Percentiles rank a stretch among this genome's conserved stretches.
These are phyloP conservation scores for Trichoderma sp. DNA, from an alignment of 2,329 filamentous ascomycete species.

Conservation along the genomic window DNA sequence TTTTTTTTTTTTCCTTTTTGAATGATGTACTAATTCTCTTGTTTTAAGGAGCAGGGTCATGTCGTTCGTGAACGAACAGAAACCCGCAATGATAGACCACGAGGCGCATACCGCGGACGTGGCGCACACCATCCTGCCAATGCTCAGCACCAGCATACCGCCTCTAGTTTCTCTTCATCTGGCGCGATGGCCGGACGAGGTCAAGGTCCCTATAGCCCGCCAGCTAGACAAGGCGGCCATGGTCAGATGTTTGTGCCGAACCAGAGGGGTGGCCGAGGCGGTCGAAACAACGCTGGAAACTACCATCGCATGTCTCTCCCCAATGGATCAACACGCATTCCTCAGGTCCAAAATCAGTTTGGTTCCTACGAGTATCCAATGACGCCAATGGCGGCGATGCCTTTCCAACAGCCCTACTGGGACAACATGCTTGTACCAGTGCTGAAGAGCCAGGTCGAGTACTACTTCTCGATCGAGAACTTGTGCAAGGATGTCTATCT, in stretches of 20 bases:
- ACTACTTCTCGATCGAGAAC: constrained; percentile 97
- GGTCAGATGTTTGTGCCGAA: constrained; percentile 39
- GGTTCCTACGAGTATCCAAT: constrained; percentile 44
- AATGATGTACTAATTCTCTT: constrained; percentile 20
- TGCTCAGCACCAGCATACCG: constrained; percentile 39
- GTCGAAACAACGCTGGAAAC: constrained; percentile 38
- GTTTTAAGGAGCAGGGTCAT: constrained; percentile 34
- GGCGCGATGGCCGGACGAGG: constrained; percentile 39
- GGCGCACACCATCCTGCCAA: constrained; percentile 46
- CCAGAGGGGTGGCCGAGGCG: constrained; percentile 40
- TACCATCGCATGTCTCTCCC: constrained; percentile 46
- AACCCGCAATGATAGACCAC: constrained; percentile 44
- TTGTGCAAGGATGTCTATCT: constrained; percentile 90
- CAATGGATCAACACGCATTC: constrained; percentile 40
- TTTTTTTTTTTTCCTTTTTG: neutral
- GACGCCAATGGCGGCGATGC: constrained; percentile 42
- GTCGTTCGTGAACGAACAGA: constrained; percentile 40
- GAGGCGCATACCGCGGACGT: constrained; percentile 50
- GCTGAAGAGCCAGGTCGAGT: constrained; percentile 66
- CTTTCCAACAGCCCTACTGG: constrained; percentile 51
- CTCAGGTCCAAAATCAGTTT: constrained; percentile 42
- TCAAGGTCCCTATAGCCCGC: constrained; percentile 48
- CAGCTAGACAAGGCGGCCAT: constrained; percentile 45
- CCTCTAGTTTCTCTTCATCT: constrained; percentile 38
- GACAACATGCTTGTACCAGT: constrained; percentile 50